Evolutionary conservation across 139 green algal genomes (phyloP).

Genomic region (Micromonas pusilla): DNA sequence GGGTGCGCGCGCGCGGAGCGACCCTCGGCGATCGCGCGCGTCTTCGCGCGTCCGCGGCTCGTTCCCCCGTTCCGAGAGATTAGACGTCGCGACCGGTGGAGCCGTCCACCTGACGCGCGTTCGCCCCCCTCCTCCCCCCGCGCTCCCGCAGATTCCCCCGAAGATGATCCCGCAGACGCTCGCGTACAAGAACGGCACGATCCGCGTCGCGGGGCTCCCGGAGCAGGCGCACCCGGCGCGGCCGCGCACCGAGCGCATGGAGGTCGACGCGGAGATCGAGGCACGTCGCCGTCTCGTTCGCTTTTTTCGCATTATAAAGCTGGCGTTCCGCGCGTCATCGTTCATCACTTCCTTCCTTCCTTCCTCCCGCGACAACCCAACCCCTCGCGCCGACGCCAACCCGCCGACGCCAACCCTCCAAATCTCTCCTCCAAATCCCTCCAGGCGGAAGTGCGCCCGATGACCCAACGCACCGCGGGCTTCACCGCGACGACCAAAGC

Average conservation of each 20-base stretch:
- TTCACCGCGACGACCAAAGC: background rate
- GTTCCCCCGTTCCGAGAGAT: background rate
- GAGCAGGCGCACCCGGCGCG: background rate
- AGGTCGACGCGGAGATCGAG: background rate
- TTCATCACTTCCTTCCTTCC: no score
- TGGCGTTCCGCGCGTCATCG: no score
- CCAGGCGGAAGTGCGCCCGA: background rate
- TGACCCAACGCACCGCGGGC: background rate
- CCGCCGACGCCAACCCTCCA: no score
- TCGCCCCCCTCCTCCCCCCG: no score
- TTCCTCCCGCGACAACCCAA: no score
- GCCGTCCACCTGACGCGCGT: no score
- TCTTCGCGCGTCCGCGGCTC: no score
- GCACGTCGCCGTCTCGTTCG: no score
- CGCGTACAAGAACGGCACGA: conserved; percentile 21
- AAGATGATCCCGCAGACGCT: conserved; percentile 14
- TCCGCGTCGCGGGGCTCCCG: background rate
- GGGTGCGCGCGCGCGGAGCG: background rate
- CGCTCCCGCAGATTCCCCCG: background rate
- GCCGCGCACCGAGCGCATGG: background rate
- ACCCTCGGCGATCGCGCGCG: no score
- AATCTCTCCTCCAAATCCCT: no score
- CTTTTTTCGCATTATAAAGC: no score
- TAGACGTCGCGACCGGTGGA: background rate
- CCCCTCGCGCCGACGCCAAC: no score